These are phyloP conservation scores for Austroboletus eburneus DNA, from an alignment of 768 basidiomycete species.

Conservation along the genomic window DNA sequence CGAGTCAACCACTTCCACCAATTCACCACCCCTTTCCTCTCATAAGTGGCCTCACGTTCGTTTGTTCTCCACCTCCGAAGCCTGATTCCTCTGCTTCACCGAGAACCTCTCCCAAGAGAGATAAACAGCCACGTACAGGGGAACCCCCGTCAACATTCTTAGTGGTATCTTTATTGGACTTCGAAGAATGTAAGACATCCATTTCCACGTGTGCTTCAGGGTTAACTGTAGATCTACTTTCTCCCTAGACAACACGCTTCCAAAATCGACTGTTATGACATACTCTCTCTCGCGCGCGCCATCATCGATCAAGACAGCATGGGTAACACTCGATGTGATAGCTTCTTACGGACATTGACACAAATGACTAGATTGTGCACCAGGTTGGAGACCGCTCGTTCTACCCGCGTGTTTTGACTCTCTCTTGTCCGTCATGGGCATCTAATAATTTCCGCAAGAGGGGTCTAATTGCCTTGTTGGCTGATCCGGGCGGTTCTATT, in stretches of 20 bases:
- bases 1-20: slow-evolving; percentile 42
- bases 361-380: slow-evolving; percentile 13
- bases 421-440: slow-evolving; percentile 36
- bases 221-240: slow-evolving; percentile 28
- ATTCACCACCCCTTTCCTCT: slow-evolving; percentile 35
- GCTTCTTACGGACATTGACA: slow-evolving; percentile 4
- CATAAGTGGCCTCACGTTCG: slow-evolving; percentile 45
- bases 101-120: slow-evolving; percentile 27
- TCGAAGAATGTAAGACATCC: slow-evolving; percentile 51
- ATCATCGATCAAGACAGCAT: slow-evolving; percentile 27
- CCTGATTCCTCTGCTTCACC: slow-evolving; percentile 23
- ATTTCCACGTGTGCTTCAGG: not conserved
- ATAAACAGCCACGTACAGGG: slow-evolving; percentile 19
- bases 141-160: slow-evolving; percentile 42
- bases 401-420: slow-evolving; percentile 42
- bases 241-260: slow-evolving; percentile 35
- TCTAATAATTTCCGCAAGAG: slow-evolving; percentile 28
- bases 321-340: slow-evolving; percentile 34
- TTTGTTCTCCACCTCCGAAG: slow-evolving; percentile 35
- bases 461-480: slow-evolving; percentile 44
- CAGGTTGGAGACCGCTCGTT: slow-evolving; percentile 38
- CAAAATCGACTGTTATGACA: slow-evolving; percentile 34
- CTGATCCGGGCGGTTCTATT: slow-evolving; percentile 44
- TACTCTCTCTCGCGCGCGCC: slow-evolving; percentile 33
- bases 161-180: slow-evolving; percentile 52